phyloP scores from a whole-genome alignment of 2,329 filamentous ascomycete genomes.

The Fusarium brevicatenulatum region DNA sequence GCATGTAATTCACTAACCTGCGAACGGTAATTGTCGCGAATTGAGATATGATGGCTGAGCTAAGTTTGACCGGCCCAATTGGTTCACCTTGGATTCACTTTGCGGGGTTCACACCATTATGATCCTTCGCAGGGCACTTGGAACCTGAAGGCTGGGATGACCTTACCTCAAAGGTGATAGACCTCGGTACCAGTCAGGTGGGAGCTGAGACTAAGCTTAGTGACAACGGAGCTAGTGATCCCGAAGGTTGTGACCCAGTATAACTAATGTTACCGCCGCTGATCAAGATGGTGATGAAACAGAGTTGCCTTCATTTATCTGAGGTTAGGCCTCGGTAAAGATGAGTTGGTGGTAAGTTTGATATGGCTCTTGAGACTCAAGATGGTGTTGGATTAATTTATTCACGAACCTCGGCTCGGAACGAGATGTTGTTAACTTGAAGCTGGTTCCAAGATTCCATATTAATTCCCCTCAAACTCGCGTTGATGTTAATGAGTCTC shows the following conservation, averaged over 20 bases:
- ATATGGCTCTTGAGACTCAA: background rate
- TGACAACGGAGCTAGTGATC: background rate
- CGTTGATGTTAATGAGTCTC: background rate
- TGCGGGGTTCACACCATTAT: background rate
- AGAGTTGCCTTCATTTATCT: background rate
- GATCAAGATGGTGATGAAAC: background rate
- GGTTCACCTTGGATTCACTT: background rate
- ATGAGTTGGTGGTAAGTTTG: background rate
- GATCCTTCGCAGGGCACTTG: background rate
- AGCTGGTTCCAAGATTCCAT: background rate
- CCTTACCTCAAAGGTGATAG: background rate
- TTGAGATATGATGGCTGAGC: background rate
- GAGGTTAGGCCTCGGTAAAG: background rate
- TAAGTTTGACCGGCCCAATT: background rate
- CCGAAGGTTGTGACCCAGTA: background rate
- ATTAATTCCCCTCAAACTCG: background rate
- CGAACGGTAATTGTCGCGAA: background rate
- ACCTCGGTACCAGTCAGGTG: background rate
- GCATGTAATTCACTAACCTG: background rate
- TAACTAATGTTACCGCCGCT: background rate
- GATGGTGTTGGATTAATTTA: background rate
- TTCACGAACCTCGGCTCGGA: background rate
- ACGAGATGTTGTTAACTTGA: background rate
- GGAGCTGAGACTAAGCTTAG: background rate
- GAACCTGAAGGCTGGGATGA: background rate